Evolutionary conservation across 2,329 filamentous ascomycete species (phyloP), one percentile per base, ranked within the genome.

Genomic region (Colletotrichum acutatum): DNA sequence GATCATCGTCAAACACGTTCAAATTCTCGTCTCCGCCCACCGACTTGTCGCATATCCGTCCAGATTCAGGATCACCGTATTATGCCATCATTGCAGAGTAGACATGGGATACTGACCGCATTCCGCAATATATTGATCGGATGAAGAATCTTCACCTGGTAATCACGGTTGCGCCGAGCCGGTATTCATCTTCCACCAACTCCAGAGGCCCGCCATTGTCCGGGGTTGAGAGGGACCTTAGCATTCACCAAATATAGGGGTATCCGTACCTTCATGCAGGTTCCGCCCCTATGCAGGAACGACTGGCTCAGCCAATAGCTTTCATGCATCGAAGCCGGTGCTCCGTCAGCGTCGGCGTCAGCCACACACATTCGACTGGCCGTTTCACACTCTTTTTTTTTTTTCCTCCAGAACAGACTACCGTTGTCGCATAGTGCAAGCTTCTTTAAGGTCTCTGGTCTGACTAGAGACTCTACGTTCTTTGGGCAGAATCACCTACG

Each of bases 231-330:
- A 56, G 19, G 60, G 60, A 71, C 46, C 54, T 66, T 66, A 65
- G 37, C 56, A 57, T 46, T 57, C 66, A 58, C 24, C 54, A 60
- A 14, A 71, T 61, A 61, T 71, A 71, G 67, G 67, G 67, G 60
- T 37, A 53, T 49, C 42, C 42, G 42, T 49, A 49, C 34, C 59
- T 60, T 71, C 54, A 66, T 66, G 70, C 60, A 56, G 56, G 60
- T 70, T 72, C 66, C 66, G 66, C 71, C 56, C 8, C 26, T 60
- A 71, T 71, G 66, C 71, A 72, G 71, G 70, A 70, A 70, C 71
- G 34, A 32, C 26, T 30, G 60, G 56, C 66, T 61, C 42, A 49
- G 60, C 66, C 70, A 72, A 70, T 65, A 34, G 22, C 46, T 57
- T 46, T 34, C 32, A 63, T 54, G 30, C 24, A 54, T 34, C 54